Evolutionary conservation across 257 asterid genomes (phyloP), one percentile per base, ranked within the genome.

Genomic region (Cinchona pubescens): DNA sequence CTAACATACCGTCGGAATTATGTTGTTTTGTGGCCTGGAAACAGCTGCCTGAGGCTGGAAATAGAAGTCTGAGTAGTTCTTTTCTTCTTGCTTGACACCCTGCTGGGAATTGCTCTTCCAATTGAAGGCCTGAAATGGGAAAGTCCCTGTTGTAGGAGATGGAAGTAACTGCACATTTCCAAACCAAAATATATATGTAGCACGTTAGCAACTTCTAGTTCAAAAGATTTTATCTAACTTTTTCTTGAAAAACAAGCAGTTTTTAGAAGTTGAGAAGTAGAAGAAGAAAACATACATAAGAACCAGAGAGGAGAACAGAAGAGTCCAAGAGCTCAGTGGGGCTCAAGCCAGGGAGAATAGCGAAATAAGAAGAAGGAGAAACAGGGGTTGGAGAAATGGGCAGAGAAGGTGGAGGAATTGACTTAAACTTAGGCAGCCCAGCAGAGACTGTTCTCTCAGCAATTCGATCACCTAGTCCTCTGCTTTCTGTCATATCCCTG

Each of bases 71-170:
- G 89, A 70, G 59, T 69, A 83, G 68, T n/a, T 83, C 2, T 83
- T 84, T 9, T 77, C 87, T 29, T 87, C 90, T 48, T 56, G 73
- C 80, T 93, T 88, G 25, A 73, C 42, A 53, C 19, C 79, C 81
- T 69, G 85, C 29, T 81, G 85, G 63, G 53, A 30, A 25, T 72
- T 73, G 77, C 62, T 85, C 74, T 82, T 86, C 98, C 94, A 88
- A 60, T 86, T 79, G 79, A 81, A 88, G 29, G 72, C 79, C 46
- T 77, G 91, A 67, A 76, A 23, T 11, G 94, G 93, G 75, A 87
- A 91, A 61, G 73, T 78, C 69, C 96, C 98, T 3, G 98, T 94
- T 0, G 98, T 94, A 30, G 98, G 97, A 74, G 98, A 94, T 43
- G 94, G 93, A 80, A 94, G 82, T 78, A 89, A 62, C 98, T 94